Evolutionary conservation across 2,329 filamentous ascomycete species (phyloP), one percentile per base, ranked within the genome.

Genomic region (Mollisia scopiformis): DNA sequence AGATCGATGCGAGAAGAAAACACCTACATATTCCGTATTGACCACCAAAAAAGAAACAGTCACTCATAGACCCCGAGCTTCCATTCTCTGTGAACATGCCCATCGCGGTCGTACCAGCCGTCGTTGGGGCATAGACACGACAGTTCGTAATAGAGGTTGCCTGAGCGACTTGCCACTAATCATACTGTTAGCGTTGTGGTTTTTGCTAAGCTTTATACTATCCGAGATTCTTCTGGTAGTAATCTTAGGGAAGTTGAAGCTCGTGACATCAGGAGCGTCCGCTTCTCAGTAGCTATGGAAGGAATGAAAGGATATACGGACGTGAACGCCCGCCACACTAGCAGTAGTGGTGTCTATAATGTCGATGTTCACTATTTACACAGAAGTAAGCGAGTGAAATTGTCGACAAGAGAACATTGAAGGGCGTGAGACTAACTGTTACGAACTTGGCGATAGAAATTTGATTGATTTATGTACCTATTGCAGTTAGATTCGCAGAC

Each of bases 361-460:
- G 68, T 90, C 87, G 39, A 90, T 78, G 55, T 86, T 76, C 53
- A 91, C 78, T n/a, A n/a, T n/a, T n/a, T n/a, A n/a, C n/a, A n/a
- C n/a, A n/a, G n/a, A n/a, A n/a, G n/a, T n/a, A n/a, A n/a, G n/a
- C n/a, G n/a, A n/a, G n/a, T n/a, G n/a, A n/a, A n/a, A n/a, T n/a
- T n/a, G n/a, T n/a, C n/a, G n/a, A n/a, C n/a, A n/a, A n/a, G n/a
- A n/a, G n/a, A n/a, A n/a, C n/a, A n/a, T n/a, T n/a, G n/a, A n/a
- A n/a, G n/a, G n/a, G n/a, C n/a, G n/a, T n/a, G n/a, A n/a, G n/a
- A n/a, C n/a, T n/a, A n/a, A n/a, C n/a, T n/a, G 69, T 91, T 90
- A 16, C 85, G 78, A 61, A 90, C 80, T 65, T 86, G 83, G 30
- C 86, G 79, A 70, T 80, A 87, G 74, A 90, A 90, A 65, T 77